These are phyloP conservation scores for Chlorella variabilis DNA, from an alignment of 163 green algal genomes.

Conservation along the genomic window DNA sequence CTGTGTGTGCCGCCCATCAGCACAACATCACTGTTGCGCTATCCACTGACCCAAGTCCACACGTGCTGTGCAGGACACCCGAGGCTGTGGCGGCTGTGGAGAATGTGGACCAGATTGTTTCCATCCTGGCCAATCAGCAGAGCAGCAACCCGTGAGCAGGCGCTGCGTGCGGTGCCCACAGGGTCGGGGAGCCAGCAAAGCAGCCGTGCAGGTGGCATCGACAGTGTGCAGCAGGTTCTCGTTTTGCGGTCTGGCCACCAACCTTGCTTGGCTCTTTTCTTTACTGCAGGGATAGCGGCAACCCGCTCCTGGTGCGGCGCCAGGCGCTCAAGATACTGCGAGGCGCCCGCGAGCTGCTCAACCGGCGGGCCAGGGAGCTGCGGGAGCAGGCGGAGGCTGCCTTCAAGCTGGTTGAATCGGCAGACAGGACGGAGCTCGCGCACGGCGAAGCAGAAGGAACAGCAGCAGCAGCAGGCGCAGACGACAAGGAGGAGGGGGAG, in stretches of 20 bases:
- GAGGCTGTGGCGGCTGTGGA: conserved; percentile 70
- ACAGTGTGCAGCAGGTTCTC: no score
- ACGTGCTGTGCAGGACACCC: conserved; percentile 61
- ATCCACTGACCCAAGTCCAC: no score
- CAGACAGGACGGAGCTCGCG: conserved; percentile 18
- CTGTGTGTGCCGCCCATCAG: no score
- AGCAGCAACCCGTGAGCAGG: conserved; percentile 22
- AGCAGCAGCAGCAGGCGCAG: not conserved
- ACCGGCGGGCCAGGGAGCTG: conserved; percentile 48
- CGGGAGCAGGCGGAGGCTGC: conserved; percentile 41
- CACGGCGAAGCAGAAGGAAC: not conserved
- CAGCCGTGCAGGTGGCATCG: no score
- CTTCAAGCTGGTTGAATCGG: conserved; percentile 28
- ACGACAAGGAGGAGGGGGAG: not conserved
- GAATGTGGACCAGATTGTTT: conserved; percentile 51
- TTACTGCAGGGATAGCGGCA: conserved; percentile 21
- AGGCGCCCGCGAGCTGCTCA: conserved; percentile 62
- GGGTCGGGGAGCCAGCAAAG: no score
- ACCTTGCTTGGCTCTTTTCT: no score
- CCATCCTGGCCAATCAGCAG: conserved; percentile 37
- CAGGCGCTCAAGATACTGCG: conserved; percentile 65
- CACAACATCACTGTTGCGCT: no score
- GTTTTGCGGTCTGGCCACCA: no score
- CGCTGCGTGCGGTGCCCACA: no score
- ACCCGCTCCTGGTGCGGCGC: conserved; percentile 30